Conservation (phyloP, 1,284 basidiomycete genomes). For the Apiotrichum porosum region DNA sequence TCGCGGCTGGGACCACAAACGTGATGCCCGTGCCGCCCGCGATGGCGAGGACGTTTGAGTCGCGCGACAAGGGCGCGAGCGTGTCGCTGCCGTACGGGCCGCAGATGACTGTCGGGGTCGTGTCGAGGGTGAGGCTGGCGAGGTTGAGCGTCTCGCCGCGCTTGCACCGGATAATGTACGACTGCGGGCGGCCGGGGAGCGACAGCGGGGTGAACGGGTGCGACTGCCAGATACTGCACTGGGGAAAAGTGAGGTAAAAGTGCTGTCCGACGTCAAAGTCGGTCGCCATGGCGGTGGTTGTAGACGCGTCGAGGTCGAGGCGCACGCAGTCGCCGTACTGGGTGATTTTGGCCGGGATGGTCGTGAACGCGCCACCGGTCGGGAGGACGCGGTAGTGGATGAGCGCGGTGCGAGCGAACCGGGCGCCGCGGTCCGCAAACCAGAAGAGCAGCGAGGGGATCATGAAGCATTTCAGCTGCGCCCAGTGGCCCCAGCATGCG, state of each 20-base stretch:
- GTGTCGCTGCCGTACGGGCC: conserved; percentile 29
- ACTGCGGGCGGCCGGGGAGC: conserved; percentile 18
- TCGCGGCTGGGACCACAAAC: conserved; percentile 30
- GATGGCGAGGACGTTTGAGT: conserved; percentile 38
- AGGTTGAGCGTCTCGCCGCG: conserved; percentile 26
- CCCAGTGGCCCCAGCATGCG: conserved; percentile 35
- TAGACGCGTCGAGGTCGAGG: conserved; percentile 26
- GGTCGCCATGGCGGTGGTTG: conserved; percentile 9
- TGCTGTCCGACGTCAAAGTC: conserved; percentile 32
- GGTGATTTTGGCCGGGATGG: conserved; percentile 22
- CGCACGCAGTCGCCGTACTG: conserved; percentile 24
- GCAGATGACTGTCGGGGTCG: conserved; percentile 27
- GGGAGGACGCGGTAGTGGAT: conserved; percentile 29
- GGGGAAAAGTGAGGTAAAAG: conserved; percentile 30
- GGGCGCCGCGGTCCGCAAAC: conserved; percentile 23
- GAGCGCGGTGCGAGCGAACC: conserved; percentile 25
- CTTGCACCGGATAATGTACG: conserved; percentile 29
- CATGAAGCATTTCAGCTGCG: conserved; percentile 30
- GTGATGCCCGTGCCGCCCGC: conserved; percentile 35
- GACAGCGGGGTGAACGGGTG: conserved; percentile 38
- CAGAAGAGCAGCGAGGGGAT: conserved; percentile 30
- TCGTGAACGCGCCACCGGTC: conserved; percentile 25
- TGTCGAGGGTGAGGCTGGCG: not conserved
- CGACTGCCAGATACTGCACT: conserved; percentile 31
- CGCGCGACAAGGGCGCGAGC: conserved; percentile 1